Percentiles rank a stretch among this genome's conserved stretches.
Conservation (phyloP, 2,329 filamentous ascomycete species). For the Claviceps monticola region DNA sequence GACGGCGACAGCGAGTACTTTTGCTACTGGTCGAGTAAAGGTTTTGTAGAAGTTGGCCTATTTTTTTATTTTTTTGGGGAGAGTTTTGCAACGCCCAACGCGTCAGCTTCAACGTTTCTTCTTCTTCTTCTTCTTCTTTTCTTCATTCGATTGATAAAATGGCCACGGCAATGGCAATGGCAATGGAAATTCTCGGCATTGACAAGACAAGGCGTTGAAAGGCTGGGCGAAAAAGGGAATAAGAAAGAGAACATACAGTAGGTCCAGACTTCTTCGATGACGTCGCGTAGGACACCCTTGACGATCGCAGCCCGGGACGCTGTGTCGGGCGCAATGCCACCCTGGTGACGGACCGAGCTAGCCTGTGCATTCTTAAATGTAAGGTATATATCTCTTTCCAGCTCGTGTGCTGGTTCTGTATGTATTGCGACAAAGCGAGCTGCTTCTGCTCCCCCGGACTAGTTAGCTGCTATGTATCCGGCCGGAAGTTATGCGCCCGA, state of each 20-base stretch:
- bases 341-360: not conserved
- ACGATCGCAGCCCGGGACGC: not conserved
- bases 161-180: too few species aligned
- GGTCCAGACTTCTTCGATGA: slow-evolving; percentile 12
- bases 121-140: not conserved
- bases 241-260: slow-evolving; percentile 10
- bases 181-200: too few species aligned
- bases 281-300: slow-evolving; percentile 13
- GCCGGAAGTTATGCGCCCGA: not conserved
- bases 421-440: not conserved
- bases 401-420: not conserved
- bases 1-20: slow-evolving; percentile 60
- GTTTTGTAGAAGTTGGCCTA: slow-evolving; percentile 59
- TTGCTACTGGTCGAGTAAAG: slow-evolving; percentile 59
- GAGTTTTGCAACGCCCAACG: not conserved
- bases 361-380: not conserved
- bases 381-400: not conserved
- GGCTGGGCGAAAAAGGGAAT: too few species aligned
- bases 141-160: not conserved
- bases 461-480: too few species aligned
- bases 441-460: not conserved
- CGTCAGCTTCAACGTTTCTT: not conserved
- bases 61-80: not conserved
- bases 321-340: not conserved
- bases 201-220: too few species aligned